These are phyloP conservation scores for Gonapodya prolifera DNA, from an alignment of 192 early-diverging fungal genomes.

Conservation along the genomic window DNA sequence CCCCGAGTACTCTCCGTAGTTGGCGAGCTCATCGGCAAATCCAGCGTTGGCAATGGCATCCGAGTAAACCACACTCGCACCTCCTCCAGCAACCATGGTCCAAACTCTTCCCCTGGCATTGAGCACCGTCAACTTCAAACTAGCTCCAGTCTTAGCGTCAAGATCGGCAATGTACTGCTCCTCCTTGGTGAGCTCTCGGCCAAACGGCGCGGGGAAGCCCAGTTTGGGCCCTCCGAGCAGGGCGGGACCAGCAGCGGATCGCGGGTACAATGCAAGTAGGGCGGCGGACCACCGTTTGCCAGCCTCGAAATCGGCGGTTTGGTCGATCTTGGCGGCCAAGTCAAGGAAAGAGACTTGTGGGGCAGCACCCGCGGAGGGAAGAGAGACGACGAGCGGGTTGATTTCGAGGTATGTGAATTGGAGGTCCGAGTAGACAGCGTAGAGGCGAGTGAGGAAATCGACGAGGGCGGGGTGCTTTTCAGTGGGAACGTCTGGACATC, in stretches of 20 bases:
- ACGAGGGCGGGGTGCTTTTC: conserved; percentile 63
- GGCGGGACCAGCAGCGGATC: neutral
- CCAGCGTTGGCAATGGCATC: conserved; percentile 98
- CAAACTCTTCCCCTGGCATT: conserved; percentile 93
- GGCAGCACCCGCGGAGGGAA: conserved; percentile 32
- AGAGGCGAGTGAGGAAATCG: conserved; percentile 84
- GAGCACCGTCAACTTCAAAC: conserved; percentile 92
- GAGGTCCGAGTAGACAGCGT: conserved; percentile 89
- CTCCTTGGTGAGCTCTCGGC: conserved; percentile 88
- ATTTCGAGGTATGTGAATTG: conserved; percentile 99
- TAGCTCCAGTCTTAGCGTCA: conserved; percentile 96
- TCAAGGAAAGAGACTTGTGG: conserved; percentile 79
- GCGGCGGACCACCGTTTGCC: conserved; percentile 85
- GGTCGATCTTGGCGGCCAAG: conserved; percentile 95
- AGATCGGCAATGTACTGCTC: conserved; percentile 97
- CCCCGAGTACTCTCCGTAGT: conserved; percentile 99
- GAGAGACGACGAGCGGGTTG: conserved; percentile 94
- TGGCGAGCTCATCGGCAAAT: conserved; percentile 86
- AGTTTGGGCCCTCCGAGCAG: conserved; percentile 71
- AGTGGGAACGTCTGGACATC: conserved; percentile 40
- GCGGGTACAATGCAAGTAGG: conserved; percentile 32
- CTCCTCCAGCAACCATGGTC: conserved; percentile 99
- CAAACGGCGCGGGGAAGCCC: conserved; percentile 97
- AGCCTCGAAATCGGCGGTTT: conserved; percentile 92
- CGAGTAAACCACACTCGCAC: conserved; percentile 94